A percentile compares a stretch with the other conserved stretches of the same genome.
Conservation (phyloP, 2,329 filamentous ascomycete genomes). For the Hypoxylon sp. region DNA sequence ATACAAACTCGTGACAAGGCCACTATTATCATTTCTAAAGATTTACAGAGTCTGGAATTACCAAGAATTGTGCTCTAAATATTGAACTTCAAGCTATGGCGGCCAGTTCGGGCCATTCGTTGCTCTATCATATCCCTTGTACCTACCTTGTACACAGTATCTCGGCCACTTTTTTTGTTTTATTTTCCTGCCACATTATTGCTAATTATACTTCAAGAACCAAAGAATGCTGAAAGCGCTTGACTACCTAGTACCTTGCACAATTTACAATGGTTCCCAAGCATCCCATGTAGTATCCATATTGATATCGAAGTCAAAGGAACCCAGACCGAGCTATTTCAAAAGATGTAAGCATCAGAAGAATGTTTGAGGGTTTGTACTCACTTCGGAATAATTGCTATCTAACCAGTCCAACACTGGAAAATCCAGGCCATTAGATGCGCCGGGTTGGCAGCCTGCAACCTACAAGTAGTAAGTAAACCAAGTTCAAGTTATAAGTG, state of each 20-base stretch:
- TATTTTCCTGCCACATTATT: no score
- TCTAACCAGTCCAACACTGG: conserved; percentile 11
- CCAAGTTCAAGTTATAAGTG: background rate
- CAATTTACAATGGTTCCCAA: conserved; percentile 3
- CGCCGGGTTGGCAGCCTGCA: background rate
- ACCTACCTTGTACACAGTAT: no score
- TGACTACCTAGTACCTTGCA: background rate
- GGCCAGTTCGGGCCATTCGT: no score
- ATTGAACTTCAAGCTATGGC: no score
- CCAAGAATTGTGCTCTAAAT: no score
- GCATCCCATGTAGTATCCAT: conserved; percentile 15
- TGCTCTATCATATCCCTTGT: no score
- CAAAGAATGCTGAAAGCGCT: background rate
- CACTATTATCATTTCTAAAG: no score
- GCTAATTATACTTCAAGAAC: no score
- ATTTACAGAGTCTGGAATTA: no score
- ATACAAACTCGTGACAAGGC: no score
- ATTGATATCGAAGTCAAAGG: conserved; percentile 21
- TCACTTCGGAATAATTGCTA: conserved; percentile 17
- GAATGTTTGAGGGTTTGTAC: background rate
- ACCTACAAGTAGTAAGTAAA: conserved; percentile 3
- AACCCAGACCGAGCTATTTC: conserved; percentile 19
- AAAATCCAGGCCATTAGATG: background rate
- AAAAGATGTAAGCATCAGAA: background rate
- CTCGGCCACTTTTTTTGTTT: no score